Conservation (phyloP, 2,329 filamentous ascomycete genomes). For the Colletotrichum somersetense region DNA sequence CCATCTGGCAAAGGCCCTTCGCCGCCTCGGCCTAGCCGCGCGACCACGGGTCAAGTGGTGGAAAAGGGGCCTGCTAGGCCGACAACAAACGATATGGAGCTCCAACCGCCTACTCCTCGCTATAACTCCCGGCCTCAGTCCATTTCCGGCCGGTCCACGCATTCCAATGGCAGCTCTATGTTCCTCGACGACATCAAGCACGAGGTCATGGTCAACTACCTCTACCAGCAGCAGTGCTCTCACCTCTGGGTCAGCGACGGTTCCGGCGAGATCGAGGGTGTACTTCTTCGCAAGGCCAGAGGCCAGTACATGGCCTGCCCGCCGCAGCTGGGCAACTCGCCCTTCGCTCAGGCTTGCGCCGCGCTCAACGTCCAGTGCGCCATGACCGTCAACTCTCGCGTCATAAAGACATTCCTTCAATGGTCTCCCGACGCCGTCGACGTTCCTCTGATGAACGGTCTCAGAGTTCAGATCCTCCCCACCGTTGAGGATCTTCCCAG, state of each 20-base stretch:
- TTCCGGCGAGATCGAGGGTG: constrained; percentile 77
- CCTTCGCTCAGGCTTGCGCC: constrained; percentile 73
- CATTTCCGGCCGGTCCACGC: constrained; percentile 61
- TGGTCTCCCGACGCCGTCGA: constrained; percentile 80
- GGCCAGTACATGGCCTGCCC: constrained; percentile 82
- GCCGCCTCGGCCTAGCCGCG: constrained; percentile 42
- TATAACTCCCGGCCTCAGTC: constrained; percentile 67
- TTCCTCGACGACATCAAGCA: constrained; percentile 81
- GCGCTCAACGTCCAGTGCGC: constrained; percentile 83
- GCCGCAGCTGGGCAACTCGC: constrained; percentile 70
- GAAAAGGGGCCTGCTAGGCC: constrained; percentile 53
- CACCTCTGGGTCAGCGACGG: constrained; percentile 80
- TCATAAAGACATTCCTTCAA: constrained; percentile 82
- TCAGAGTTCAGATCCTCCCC: constrained; percentile 81
- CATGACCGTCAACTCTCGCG: constrained; percentile 84
- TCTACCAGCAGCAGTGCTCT: constrained; percentile 83
- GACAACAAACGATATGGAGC: constrained; percentile 59
- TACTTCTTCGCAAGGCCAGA: constrained; percentile 75
- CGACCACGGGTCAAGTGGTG: constrained; percentile 47
- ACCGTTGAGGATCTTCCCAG: constrained; percentile 77
- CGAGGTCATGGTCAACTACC: constrained; percentile 86
- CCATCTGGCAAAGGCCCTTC: constrained; percentile 43
- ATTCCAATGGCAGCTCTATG: constrained; percentile 63
- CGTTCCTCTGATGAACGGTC: constrained; percentile 80
- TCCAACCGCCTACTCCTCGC: constrained; percentile 62